Evolutionary conservation across 1,139 yeast species (phyloP), one percentile per base, ranked within the genome.

Genomic region (Hanseniaspora uvarum): DNA sequence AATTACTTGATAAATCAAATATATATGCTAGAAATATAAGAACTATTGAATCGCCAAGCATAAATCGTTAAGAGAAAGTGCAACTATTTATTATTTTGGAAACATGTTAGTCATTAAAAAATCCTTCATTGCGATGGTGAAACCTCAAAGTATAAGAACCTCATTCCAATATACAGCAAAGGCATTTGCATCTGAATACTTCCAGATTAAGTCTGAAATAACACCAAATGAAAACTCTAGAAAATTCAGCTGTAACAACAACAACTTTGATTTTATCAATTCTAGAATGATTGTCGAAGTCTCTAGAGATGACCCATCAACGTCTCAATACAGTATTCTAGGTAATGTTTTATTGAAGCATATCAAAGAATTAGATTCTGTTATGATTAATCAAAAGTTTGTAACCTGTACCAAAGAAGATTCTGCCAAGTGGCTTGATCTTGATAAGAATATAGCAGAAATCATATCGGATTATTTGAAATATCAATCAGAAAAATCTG

Each of bases 201-300:
- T 44, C 16, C 33, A 31, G 8, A 31, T 44, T n/a, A 44, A 31
- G 16, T 49, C 47, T n/a, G 53, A 49, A 37, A 12, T n/a, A 14
- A 50, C 53, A 18, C 53, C 53, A 4, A 50, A 50, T 30, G 53
- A 50, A 38, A 50, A 50, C 21, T 33, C 53, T 11, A 50, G 37
- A 33, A 50, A 50, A 14, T 50, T 26, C 21, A 43, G 33, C 23
- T 33, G 44, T 6, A 36, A 26, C 5, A 37, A 44, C 18, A 41
- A 14, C 33, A 50, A 37, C 6, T 19, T 24, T 28, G 18, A 30
- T 6, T 50, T 50, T 37, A 41, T 38, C 11, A 31, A 50, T n/a
- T 50, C 53, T 2, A 50, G 53, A 44, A 43, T 36, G 40, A 28
- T 50, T 12, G 28, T 50, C 14, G 53, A 50, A 30, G 53, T 50